Conservation (phyloP, 495 filamentous ascomycete species). For the Aspergillus wentii region DNA sequence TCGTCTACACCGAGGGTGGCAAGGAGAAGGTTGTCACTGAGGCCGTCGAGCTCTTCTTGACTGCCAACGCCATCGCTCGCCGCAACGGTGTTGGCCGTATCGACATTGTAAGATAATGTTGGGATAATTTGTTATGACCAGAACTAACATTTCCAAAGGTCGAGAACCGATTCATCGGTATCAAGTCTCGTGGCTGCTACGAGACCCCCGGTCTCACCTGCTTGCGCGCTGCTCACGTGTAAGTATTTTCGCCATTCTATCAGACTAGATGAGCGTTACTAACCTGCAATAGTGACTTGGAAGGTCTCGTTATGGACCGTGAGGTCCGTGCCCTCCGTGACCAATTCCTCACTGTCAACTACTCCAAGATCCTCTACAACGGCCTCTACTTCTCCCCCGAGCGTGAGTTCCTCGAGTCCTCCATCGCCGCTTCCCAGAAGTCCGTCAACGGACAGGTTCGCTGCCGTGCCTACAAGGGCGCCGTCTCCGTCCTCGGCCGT, state of each 20-base stretch:
- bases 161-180: slow-evolving; percentile 81
- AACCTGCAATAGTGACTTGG: slow-evolving; percentile 51
- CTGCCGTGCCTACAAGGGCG: slow-evolving; percentile 73
- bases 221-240: slow-evolving; percentile 69
- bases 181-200: slow-evolving; percentile 91
- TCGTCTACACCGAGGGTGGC: slow-evolving; percentile 50
- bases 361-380: slow-evolving; percentile 65
- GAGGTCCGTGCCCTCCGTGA: slow-evolving; percentile 83
- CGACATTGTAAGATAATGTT: too few species aligned
- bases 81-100: slow-evolving; percentile 79
- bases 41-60: slow-evolving; percentile 72
- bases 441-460: slow-evolving; percentile 66
- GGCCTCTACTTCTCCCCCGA: slow-evolving; percentile 72
- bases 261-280: neutral
- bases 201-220: slow-evolving; percentile 72
- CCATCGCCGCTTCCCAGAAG: slow-evolving; percentile 68
- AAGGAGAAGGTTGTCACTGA: slow-evolving; percentile 62
- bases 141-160: slow-evolving; percentile 18
- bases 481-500: slow-evolving; percentile 67
- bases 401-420: slow-evolving; percentile 72
- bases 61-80: slow-evolving; percentile 72
- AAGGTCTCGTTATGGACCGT: slow-evolving; percentile 81
- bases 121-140: too few species aligned
- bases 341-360: slow-evolving; percentile 69
- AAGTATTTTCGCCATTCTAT: slow-evolving; percentile 7